Percentiles rank a stretch among this genome's conserved stretches.
Evolutionary conservation across 352 stramenopile species (phyloP).

Genomic region (Phytopythium oedochilum): DNA sequence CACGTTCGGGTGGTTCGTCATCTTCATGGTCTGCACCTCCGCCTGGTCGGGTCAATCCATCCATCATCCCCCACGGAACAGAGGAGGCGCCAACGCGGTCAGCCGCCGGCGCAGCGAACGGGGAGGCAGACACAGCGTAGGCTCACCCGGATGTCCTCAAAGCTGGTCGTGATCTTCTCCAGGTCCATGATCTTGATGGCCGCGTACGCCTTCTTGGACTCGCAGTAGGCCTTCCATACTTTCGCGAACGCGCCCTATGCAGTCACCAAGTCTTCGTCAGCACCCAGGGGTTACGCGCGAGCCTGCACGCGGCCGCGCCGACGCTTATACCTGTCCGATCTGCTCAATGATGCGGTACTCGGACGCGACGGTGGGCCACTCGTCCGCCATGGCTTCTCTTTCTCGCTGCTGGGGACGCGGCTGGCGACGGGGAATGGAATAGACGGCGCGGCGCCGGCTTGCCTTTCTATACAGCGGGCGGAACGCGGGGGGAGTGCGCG

Average conservation of each 20-base stretch:
- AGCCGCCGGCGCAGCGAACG: no score
- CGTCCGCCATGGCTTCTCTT: constrained; percentile 54
- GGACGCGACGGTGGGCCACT: constrained; percentile 78
- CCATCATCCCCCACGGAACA: not conserved
- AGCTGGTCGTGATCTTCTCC: constrained; percentile 97
- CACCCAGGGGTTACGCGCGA: no score
- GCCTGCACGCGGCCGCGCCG: not conserved
- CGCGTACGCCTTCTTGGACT: constrained; percentile 83
- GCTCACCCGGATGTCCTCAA: constrained; percentile 84
- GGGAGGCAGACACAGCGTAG: no score
- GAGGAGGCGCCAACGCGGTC: not conserved
- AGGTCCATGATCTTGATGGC: constrained; percentile 99
- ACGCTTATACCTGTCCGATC: constrained; percentile 64
- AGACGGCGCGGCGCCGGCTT: not conserved
- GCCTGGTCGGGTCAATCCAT: constrained; percentile 35
- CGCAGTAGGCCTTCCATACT: constrained; percentile 95
- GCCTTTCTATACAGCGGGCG: not conserved
- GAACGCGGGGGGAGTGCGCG: not conserved
- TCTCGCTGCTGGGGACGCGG: not conserved
- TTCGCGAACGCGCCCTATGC: constrained; percentile 97
- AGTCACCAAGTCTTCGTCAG: no score
- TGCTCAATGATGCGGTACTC: constrained; percentile 90
- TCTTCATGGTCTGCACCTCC: constrained; percentile 98
- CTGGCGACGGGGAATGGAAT: no score
- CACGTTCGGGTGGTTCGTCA: constrained; percentile 98